Percentiles rank a stretch among this genome's conserved stretches.
Evolutionary conservation across 352 stramenopile genomes (phyloP).

Genomic region (Pythium phragmitis): DNA sequence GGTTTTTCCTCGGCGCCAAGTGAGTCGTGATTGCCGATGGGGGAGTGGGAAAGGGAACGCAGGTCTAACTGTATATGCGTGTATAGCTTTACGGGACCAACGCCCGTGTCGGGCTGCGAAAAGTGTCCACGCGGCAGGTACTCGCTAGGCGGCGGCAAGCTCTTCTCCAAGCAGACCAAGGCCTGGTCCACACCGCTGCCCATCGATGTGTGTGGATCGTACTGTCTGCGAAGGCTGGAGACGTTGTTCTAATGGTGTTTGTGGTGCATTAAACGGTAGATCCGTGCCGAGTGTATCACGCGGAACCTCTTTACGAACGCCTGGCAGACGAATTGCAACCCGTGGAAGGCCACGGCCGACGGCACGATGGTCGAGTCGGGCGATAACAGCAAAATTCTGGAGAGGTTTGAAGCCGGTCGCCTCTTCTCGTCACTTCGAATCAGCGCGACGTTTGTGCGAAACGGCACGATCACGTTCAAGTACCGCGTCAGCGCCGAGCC

Average conservation of each 20-base stretch:
- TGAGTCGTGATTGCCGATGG: conserved; percentile 33
- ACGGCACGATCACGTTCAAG: conserved; percentile 75
- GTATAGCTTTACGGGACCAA: conserved; percentile 51
- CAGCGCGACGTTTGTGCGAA: conserved; percentile 71
- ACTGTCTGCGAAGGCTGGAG: not conserved
- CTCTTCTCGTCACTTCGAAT: conserved; percentile 78
- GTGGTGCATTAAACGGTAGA: conserved; percentile 15
- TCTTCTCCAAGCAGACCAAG: conserved; percentile 71
- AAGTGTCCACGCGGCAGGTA: conserved; percentile 71
- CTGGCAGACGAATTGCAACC: conserved; percentile 74
- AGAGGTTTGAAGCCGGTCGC: conserved; percentile 56
- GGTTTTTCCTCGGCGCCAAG: conserved; percentile 78
- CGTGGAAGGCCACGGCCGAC: conserved; percentile 57
- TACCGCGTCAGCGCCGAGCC: conserved; percentile 72
- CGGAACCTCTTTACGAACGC: conserved; percentile 75
- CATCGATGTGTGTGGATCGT: conserved; percentile 35
- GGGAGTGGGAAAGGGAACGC: not conserved
- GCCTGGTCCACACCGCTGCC: conserved; percentile 61
- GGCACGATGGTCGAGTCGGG: conserved; percentile 66
- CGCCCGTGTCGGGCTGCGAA: conserved; percentile 70
- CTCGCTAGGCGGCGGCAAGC: conserved; percentile 69
- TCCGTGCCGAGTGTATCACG: conserved; percentile 72
- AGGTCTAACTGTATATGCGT: not conserved
- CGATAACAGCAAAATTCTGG: conserved; percentile 66
- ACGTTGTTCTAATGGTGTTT: too few species aligned